A percentile compares a stretch with the other conserved stretches of the same genome.
These are phyloP conservation scores for Acanthamoeba triangularis DNA, from an alignment of 208 protist genomes.

Conservation along the genomic window DNA sequence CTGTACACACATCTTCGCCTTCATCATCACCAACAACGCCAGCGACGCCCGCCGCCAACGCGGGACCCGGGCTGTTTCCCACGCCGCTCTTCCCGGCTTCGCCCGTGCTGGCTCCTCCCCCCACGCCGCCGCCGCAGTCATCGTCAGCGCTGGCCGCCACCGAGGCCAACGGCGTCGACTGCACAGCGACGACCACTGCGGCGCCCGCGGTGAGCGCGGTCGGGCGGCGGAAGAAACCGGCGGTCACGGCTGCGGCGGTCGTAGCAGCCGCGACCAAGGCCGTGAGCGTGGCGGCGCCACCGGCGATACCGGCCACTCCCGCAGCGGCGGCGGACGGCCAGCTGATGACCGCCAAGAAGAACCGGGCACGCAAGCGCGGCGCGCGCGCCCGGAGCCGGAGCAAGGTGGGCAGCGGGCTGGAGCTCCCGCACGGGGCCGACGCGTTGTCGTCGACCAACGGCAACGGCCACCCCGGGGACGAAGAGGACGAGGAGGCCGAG, in stretches of 20 bases:
- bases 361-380: not conserved
- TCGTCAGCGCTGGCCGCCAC: not conserved
- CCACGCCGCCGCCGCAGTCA: not conserved
- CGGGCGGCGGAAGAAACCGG: not conserved
- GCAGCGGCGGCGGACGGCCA: not conserved
- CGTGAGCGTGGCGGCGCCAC: not conserved
- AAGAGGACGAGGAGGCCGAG: conserved; percentile 6
- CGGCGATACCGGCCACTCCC: not conserved
- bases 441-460: not conserved
- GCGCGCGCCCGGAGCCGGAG: not conserved
- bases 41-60: no score
- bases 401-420: not conserved
- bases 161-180: not conserved
- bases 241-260: not conserved
- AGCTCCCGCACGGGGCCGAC: not conserved
- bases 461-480: not conserved
- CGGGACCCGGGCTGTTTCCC: no score
- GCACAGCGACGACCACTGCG: no score
- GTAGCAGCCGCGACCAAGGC: not conserved
- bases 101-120: not conserved
- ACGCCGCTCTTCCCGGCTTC: not conserved
- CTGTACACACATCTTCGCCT: no score
- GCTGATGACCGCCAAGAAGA: not conserved
- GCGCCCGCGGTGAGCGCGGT: no score
- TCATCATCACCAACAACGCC: no score